Evolutionary conservation across 768 basidiomycete genomes (phyloP), one percentile per base, ranked within the genome.

Genomic region (Lentinula edodes): DNA sequence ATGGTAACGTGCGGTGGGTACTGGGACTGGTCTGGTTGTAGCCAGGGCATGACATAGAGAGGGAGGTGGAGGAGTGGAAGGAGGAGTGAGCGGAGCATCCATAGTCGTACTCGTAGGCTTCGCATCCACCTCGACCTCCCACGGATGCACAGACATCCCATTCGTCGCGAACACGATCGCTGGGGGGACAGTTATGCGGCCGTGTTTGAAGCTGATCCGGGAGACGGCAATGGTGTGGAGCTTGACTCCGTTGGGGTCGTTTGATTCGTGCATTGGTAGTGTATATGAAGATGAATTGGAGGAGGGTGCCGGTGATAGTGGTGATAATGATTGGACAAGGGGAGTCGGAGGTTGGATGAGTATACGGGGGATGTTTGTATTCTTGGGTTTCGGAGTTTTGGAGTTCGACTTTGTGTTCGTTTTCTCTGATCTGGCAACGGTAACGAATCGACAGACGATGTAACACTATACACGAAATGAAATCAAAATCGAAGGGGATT

Each of bases 121-220:
- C 10, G 35, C 20, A 32, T 5, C 12, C 34, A 52, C 51, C 41
- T 6, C 13, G 15, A 52, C 34, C 41, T 56, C 55, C 55, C 55
- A 41, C 2, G 58, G 58, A 10, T 73, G 66, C 1, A 68, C 70
- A 28, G 74, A 72, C 64, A 87, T 83, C 0, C 90, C 90, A 62
- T 88, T 84, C 0, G 75, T 65, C 0, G 83, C 86, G 38, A 90
- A 71, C 9, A 82, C 81, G 61, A 92, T 61, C 3, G 78, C 77
- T 8, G 90, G 90, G 2, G 90, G 90, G 58, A 90, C 79, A 16
- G 88, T 91, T 64, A 91, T 86, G 0, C 89, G 81, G 0, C 84
- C 86, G 34, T 80, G 67, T 70, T 91, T 92, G 80, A 85, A 90
- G 67, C 87, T 89, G 32, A 83, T 61, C 52, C 83, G 84, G 28